Conservation (phyloP, 2,329 filamentous ascomycete species). For the Fusarium caatingaense region DNA sequence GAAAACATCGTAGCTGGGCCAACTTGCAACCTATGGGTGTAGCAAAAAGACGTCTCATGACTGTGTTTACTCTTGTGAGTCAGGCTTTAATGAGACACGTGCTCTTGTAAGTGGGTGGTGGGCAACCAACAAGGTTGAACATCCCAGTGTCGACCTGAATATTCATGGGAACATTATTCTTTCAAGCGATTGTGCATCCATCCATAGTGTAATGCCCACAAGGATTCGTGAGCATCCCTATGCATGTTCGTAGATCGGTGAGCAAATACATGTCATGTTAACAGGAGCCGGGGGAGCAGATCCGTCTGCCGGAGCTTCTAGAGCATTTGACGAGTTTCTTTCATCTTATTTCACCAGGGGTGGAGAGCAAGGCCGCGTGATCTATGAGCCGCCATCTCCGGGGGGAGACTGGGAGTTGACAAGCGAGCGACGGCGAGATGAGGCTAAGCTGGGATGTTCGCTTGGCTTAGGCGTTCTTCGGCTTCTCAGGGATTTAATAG, state of each 20-base stretch:
- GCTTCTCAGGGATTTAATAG: conserved; percentile 20
- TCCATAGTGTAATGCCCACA: conserved; percentile 1
- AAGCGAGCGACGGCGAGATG: conserved; percentile 38
- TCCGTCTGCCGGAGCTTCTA: conserved; percentile 37
- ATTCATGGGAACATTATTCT: not conserved
- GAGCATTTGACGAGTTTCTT: conserved; percentile 37
- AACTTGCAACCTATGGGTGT: conserved; percentile 35
- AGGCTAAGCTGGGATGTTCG: conserved; percentile 37
- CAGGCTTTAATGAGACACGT: conserved; percentile 33
- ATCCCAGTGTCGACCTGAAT: not conserved
- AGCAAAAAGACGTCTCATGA: conserved; percentile 34
- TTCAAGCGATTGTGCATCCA: conserved; percentile 15
- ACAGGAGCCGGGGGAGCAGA: conserved; percentile 29
- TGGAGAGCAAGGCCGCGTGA: conserved; percentile 38
- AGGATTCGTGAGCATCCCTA: conserved; percentile 3
- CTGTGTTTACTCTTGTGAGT: conserved; percentile 11
- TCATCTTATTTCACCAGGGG: conserved; percentile 40
- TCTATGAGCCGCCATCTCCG: conserved; percentile 46
- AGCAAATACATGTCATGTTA: conserved; percentile 12
- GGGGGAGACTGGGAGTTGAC: conserved; percentile 19
- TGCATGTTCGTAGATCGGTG: conserved; percentile 17
- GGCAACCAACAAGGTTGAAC: conserved; percentile 8
- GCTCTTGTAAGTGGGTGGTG: conserved; percentile 32
- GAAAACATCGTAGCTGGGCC: conserved; percentile 24
- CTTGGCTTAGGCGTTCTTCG: conserved; percentile 13